These are phyloP conservation scores for Fraxinus velutina DNA, from an alignment of 305 asterid genomes.

Conservation along the genomic window DNA sequence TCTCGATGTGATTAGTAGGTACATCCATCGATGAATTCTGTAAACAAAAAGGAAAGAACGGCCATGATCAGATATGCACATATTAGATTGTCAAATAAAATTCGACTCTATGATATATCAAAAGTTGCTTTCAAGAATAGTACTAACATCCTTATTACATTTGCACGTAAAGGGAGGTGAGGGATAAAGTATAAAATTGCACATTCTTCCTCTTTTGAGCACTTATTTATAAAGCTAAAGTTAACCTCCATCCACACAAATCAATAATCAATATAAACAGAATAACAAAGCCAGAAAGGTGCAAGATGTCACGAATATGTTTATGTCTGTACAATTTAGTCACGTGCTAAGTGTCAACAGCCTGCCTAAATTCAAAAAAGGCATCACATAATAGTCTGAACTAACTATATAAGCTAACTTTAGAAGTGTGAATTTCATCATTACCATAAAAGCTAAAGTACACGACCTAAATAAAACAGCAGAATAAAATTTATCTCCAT, in stretches of 20 bases:
- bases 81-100: background rate
- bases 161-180: background rate
- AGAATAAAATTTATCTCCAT: background rate
- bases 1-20: slow-evolving; percentile 33
- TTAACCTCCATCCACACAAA: background rate
- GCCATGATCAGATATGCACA: background rate
- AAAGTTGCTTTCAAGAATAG: background rate
- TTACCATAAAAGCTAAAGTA: background rate
- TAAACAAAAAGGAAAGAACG: background rate
- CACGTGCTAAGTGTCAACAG: background rate
- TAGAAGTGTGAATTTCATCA: background rate
- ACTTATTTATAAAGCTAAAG: background rate
- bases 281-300: background rate
- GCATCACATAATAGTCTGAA: background rate
- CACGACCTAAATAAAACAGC: background rate
- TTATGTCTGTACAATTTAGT: background rate
- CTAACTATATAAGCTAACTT: background rate
- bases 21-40: slow-evolving; percentile 51
- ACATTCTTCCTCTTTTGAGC: background rate
- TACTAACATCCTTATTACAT: background rate
- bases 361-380: background rate
- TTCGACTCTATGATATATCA: background rate
- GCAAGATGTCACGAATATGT: background rate
- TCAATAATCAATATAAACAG: background rate
- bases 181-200: background rate